These are phyloP conservation scores for Lasiodiplodia citricola DNA, from an alignment of 2,329 filamentous ascomycete genomes.

Conservation along the genomic window DNA sequence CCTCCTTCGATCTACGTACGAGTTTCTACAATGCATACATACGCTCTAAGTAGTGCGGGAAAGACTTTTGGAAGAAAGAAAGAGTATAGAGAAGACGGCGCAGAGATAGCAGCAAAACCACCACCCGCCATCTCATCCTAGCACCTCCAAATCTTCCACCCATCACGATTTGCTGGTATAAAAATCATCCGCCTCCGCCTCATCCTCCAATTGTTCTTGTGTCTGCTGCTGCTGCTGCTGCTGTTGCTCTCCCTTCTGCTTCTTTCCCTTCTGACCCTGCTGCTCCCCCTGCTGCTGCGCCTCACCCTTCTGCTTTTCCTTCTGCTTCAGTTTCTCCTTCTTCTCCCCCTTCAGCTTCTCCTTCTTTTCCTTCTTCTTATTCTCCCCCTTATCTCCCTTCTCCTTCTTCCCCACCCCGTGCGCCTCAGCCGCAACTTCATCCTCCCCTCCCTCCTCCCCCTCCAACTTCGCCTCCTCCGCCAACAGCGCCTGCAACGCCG, in stretches of 20 bases:
- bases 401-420: neutral
- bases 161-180: too few species aligned
- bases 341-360: slow-evolving; percentile 30
- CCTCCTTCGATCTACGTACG: too few species aligned
- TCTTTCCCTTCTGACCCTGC: neutral
- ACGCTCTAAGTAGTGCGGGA: too few species aligned
- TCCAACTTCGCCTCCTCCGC: slow-evolving; percentile 31
- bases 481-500: slow-evolving; percentile 64
- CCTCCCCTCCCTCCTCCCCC: neutral
- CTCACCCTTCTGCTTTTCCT: neutral
- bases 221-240: too few species aligned
- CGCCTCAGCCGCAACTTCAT: neutral
- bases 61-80: too few species aligned
- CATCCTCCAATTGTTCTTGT: too few species aligned
- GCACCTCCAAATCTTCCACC: too few species aligned
- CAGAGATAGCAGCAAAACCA: too few species aligned
- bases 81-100: too few species aligned
- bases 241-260: neutral
- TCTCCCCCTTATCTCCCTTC: slow-evolving; percentile 30
- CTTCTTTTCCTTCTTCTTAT: slow-evolving; percentile 30
- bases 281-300: neutral
- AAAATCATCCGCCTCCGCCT: too few species aligned
- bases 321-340: neutral
- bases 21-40: too few species aligned
- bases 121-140: too few species aligned